Evolutionary conservation across 2,329 filamentous ascomycete species (phyloP), one percentile per base, ranked within the genome.

Genomic region (Exophiala dermatitidis): DNA sequence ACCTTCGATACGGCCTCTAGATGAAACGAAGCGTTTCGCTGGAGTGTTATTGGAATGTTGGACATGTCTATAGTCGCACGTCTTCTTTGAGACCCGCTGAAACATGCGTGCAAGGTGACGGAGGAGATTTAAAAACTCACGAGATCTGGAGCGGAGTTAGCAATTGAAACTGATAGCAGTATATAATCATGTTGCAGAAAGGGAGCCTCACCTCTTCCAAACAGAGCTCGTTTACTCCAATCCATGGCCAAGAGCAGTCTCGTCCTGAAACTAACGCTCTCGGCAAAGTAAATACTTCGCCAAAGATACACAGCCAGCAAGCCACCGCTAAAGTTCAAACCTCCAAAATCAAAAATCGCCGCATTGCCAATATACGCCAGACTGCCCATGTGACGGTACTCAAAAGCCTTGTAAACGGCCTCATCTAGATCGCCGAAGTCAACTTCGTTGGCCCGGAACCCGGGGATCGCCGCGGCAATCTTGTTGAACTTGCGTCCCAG

Each of bases 321-420:
- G 0, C 93, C 93, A 47, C 93, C 93, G 1, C 82, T 82, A 53
- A 93, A 72, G 63, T 78, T 90, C 75, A 85, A 79, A 0, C 90
- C 90, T 0, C 89, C 90, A 50, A 93, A 81, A 67, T 98, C 93
- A 65, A 98, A 98, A 38, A 98, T 84, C 3, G 93, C 93, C 5
- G 90, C 90, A 69, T 98, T 98, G 42, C 94, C 94, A 61, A 98
- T 84, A 65, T 98, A 98, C 4, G 94, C 93, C 63, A 98, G 72
- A 62, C 83, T 93, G 26, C 94, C 93, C 26, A 98, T 78, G 67
- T 98, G 91, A 65, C 78, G 84, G 71, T 98, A 98, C 69, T 94
- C 86, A 66, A 98, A 98, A 0, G 93, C 88, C 69, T 88, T 91
- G 76, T 95, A 97, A 8, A 93, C 83, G 1, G 90, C 86, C 43